Evolutionary conservation across 495 filamentous ascomycete species (phyloP).

Genomic region (Daldinia loculata): DNA sequence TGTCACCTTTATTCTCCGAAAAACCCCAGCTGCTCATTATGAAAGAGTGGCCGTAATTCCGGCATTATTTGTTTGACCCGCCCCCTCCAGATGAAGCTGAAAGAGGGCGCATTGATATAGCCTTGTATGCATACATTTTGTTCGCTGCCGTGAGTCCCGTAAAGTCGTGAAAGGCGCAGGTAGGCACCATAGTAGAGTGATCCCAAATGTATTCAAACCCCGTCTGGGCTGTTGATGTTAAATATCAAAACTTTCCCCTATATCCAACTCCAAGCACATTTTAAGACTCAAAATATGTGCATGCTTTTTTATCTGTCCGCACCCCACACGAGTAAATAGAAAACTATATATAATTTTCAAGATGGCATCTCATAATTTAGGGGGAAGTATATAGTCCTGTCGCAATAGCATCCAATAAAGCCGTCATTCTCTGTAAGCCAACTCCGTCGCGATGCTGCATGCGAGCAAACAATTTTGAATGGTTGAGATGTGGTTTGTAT

Average conservation of each 20-base stretch:
- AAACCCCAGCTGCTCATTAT: neutral
- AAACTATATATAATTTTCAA: constrained; percentile 19
- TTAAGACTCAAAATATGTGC: constrained; percentile 19
- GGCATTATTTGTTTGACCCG: constrained; percentile 10
- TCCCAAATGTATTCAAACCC: constrained; percentile 23
- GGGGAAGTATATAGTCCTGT: neutral
- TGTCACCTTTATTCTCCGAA: neutral
- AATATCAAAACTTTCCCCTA: constrained; percentile 17
- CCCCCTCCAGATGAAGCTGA: neutral
- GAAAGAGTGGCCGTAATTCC: neutral
- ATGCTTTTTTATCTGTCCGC: constrained; percentile 39
- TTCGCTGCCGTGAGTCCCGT: constrained; percentile 35
- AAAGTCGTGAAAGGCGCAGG: constrained; percentile 30
- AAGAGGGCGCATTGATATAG: constrained; percentile 17
- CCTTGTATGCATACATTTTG: constrained; percentile 23
- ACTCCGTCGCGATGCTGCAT: constrained; percentile 41
- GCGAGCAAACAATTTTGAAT: constrained; percentile 14
- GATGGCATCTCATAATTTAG: constrained; percentile 12
- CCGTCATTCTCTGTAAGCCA: constrained; percentile 29
- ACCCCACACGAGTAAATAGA: constrained; percentile 12
- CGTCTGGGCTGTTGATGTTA: constrained; percentile 16
- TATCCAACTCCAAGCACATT: constrained; percentile 32
- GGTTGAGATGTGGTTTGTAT: constrained; percentile 8
- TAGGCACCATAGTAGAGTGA: constrained; percentile 14
- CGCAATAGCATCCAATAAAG: constrained; percentile 8